These are phyloP conservation scores for Parmelia sp. DNA, from an alignment of 495 filamentous ascomycete species.

Conservation along the genomic window DNA sequence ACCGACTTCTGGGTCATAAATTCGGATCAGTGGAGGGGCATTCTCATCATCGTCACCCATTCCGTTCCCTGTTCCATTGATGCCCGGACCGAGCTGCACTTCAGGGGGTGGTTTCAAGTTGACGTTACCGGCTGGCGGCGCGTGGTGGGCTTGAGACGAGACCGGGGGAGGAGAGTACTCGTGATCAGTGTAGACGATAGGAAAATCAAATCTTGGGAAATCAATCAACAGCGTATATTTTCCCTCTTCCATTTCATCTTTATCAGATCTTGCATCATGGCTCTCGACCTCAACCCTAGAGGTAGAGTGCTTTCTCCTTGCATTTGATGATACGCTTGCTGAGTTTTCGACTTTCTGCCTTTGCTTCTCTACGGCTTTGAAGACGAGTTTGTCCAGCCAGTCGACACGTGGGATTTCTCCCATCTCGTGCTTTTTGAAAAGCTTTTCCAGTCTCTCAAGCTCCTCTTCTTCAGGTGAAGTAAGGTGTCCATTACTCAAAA, in stretches of 20 bases:
- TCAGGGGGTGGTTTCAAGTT: conserved; percentile 72
- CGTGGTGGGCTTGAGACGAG: conserved; percentile 59
- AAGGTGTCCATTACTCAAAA: conserved; percentile 34
- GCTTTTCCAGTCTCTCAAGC: conserved; percentile 70
- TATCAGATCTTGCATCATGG: conserved; percentile 26
- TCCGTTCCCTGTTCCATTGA: conserved; percentile 52
- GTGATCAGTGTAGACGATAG: conserved; percentile 89
- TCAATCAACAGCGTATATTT: conserved; percentile 79
- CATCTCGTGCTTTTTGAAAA: conserved; percentile 98
- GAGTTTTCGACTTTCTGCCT: conserved; percentile 51
- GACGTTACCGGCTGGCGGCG: conserved; percentile 57
- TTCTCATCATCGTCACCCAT: conserved; percentile 47
- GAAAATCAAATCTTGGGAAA: conserved; percentile 91
- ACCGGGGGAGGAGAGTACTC: conserved; percentile 82
- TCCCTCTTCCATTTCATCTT: conserved; percentile 38
- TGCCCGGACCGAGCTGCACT: conserved; percentile 75
- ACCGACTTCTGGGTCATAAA: conserved; percentile 92
- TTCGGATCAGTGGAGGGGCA: conserved; percentile 59
- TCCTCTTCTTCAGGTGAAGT: conserved; percentile 62
- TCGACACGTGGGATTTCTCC: conserved; percentile 86
- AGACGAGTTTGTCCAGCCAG: conserved; percentile 92
- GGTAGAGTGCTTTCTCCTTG: conserved; percentile 29
- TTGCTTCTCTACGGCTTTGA: conserved; percentile 74
- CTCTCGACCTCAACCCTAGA: conserved; percentile 28
- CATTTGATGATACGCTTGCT: conserved; percentile 27